These are phyloP conservation scores for Hypoxylon crocopeplum DNA, from an alignment of 495 filamentous ascomycete species.

Conservation along the genomic window DNA sequence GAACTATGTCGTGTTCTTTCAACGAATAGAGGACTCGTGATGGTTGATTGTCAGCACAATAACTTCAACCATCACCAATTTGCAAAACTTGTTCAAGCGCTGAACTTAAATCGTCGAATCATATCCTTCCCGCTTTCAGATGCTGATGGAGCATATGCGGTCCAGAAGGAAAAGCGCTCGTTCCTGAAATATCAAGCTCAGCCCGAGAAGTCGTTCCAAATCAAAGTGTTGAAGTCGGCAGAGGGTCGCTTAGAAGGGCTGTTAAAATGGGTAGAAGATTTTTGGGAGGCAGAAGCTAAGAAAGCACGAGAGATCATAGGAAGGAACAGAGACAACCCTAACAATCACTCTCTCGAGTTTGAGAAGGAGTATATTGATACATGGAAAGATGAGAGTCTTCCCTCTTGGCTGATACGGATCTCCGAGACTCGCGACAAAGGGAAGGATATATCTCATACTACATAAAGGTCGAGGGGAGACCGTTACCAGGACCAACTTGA, in stretches of 20 bases:
- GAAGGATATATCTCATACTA: constrained; percentile 1
- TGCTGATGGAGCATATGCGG: constrained; percentile 33
- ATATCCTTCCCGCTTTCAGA: constrained; percentile 38
- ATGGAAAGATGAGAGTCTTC: constrained; percentile 34
- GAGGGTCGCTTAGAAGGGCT: constrained; percentile 32
- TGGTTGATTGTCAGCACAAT: constrained; percentile 50
- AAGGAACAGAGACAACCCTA: constrained; percentile 26
- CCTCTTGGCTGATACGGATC: constrained; percentile 23
- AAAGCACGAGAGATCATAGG: constrained; percentile 25
- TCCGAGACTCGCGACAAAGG: constrained; percentile 10
- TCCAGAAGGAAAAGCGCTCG: constrained; percentile 31
- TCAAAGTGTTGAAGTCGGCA: constrained; percentile 28
- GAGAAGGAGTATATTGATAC: constrained; percentile 31
- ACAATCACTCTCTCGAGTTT: constrained; percentile 20
- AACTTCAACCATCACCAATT: constrained; percentile 47
- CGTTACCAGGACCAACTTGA: no score
- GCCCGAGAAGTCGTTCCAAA: constrained; percentile 9
- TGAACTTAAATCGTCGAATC: constrained; percentile 32
- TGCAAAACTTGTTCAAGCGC: constrained; percentile 32
- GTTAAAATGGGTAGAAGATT: constrained; percentile 21
- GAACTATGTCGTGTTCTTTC: constrained; percentile 37
- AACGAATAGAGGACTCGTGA: constrained; percentile 35
- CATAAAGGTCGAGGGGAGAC: neutral
- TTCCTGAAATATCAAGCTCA: constrained; percentile 24
- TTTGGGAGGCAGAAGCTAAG: constrained; percentile 32